These are phyloP conservation scores for Botrytis elliptica DNA, from an alignment of 2,329 filamentous ascomycete genomes.

Conservation along the genomic window DNA sequence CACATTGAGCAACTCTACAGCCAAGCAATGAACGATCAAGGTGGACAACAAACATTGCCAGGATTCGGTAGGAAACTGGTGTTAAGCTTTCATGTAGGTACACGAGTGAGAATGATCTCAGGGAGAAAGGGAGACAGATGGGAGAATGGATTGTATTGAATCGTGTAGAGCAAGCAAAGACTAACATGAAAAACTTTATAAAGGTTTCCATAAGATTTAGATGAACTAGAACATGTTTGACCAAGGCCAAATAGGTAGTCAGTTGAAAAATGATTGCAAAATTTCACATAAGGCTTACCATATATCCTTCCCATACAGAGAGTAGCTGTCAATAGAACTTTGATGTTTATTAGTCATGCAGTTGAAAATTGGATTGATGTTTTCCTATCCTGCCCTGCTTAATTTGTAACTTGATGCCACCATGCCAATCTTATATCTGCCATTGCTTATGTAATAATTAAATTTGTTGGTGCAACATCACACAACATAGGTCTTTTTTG, in stretches of 20 bases:
- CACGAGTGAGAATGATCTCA: not conserved
- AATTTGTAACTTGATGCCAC: not conserved
- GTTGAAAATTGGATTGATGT: not conserved
- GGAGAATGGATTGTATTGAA: not conserved
- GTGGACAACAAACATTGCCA: not conserved
- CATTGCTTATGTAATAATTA: not conserved
- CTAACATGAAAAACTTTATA: not conserved
- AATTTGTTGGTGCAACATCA: constrained; percentile 5
- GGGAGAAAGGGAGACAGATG: not conserved
- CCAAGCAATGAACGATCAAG: not conserved
- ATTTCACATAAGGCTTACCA: not conserved
- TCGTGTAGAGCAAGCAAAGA: not conserved
- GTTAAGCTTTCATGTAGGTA: not conserved
- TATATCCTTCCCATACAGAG: not conserved
- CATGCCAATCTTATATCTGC: not conserved
- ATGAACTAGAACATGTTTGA: not conserved
- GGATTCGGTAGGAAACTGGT: not conserved
- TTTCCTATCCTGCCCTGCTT: not conserved
- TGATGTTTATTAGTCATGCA: not conserved
- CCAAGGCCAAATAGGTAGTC: not conserved
- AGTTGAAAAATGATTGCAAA: not conserved
- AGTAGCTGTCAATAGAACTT: not conserved
- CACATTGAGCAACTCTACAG: not conserved
- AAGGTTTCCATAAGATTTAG: not conserved
- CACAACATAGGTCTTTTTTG: not conserved